phyloP scores from a whole-genome alignment of 2,329 filamentous ascomycete species.

The Coleophoma cylindrospora region DNA sequence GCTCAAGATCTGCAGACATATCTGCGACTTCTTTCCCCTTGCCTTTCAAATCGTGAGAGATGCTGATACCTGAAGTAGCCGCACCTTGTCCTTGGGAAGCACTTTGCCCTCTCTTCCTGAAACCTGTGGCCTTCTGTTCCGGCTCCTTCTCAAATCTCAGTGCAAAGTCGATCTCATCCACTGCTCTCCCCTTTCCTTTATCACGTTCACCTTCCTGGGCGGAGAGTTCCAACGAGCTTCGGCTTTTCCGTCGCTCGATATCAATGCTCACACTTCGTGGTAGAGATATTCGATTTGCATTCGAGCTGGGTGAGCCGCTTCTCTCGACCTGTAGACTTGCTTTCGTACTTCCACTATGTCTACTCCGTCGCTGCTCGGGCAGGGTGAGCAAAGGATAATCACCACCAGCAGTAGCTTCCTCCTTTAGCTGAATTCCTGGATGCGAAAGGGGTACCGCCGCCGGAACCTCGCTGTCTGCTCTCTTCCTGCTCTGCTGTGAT shows the following conservation, averaged over 20 bases:
- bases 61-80: conserved; percentile 14
- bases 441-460: conserved; percentile 24
- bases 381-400: conserved; percentile 49
- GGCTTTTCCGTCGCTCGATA: conserved; percentile 19
- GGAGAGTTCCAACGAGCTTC: conserved; percentile 13
- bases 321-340: conserved; percentile 41
- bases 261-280: conserved; percentile 27
- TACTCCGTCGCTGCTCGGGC: conserved; percentile 49
- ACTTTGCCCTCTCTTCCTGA: conserved; percentile 14
- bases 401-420: conserved; percentile 19
- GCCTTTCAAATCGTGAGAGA: conserved; percentile 17
- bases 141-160: not conserved
- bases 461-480: not conserved
- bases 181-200: conserved; percentile 4
- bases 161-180: conserved; percentile 4
- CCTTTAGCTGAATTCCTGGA: conserved; percentile 19
- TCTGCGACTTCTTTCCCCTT: conserved; percentile 12
- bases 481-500: conserved; percentile 10
- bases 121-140: conserved; percentile 7
- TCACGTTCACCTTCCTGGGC: conserved; percentile 11
- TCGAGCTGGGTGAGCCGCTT: conserved; percentile 27
- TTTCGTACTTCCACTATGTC: conserved; percentile 38
- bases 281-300: conserved; percentile 21
- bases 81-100: conserved; percentile 5
- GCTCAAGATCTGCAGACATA: conserved; percentile 25